Evolutionary conservation across 371 early-diverging fungal species (phyloP).

Genomic region (Phascolomyces articulosus): DNA sequence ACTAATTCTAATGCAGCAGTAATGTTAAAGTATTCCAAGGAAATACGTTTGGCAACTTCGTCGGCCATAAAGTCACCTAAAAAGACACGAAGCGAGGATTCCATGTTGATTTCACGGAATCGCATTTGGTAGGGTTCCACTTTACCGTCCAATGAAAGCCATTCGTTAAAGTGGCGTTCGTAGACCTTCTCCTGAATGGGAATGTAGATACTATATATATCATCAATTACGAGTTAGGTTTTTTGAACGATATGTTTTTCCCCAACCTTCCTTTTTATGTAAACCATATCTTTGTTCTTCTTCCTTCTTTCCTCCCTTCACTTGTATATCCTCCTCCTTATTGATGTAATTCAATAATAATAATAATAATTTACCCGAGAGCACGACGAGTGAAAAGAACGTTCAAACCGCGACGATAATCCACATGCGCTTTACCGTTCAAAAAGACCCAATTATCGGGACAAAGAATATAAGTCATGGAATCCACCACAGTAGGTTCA

Average conservation of each 20-base stretch:
- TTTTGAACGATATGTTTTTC: too few relatives aligned
- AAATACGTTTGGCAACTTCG: constrained; percentile 45
- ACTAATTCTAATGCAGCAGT: constrained; percentile 60
- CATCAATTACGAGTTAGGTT: too few relatives aligned
- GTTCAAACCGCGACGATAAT: constrained; percentile 53
- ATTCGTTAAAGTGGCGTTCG: constrained; percentile 45
- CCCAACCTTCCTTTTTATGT: neutral
- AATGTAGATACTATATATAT: constrained; percentile 51
- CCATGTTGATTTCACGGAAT: constrained; percentile 59
- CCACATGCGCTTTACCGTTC: constrained; percentile 52
- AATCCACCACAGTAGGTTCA: constrained; percentile 50
- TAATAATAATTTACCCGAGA: constrained; percentile 36
- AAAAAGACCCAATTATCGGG: constrained; percentile 57
- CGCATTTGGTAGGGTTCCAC: constrained; percentile 43
- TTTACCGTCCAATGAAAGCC: constrained; percentile 45
- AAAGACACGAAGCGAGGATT: constrained; percentile 55
- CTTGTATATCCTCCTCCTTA: too few relatives aligned
- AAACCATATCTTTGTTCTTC: neutral
- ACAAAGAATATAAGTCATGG: constrained; percentile 53
- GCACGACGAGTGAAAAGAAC: constrained; percentile 54
- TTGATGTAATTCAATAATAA: too few relatives aligned
- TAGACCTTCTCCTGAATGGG: constrained; percentile 54
- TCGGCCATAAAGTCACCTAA: constrained; percentile 52
- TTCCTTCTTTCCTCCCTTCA: neutral
- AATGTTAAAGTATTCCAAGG: constrained; percentile 53